phyloP scores from a whole-genome alignment of 768 basidiomycete genomes.

The Kwoniella newhampshirensis region DNA sequence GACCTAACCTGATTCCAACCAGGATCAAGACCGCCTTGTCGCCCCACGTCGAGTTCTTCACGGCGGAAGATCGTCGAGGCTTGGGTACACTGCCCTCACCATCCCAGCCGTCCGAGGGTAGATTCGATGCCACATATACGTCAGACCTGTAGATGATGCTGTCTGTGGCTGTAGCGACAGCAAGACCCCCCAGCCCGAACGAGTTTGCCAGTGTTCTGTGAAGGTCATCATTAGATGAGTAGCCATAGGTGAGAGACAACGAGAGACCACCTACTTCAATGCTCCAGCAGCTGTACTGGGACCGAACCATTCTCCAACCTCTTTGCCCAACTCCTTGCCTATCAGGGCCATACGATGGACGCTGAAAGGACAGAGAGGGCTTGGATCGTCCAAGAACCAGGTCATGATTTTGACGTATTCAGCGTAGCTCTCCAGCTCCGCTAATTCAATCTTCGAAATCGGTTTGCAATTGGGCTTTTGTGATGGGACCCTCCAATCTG shows the following conservation, averaged over 20 bases:
- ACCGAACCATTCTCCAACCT: slow-evolving; percentile 97
- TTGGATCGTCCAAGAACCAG: slow-evolving; percentile 92
- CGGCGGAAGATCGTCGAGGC: slow-evolving; percentile 8
- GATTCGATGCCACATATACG: slow-evolving; percentile 71
- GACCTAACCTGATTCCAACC: slow-evolving; percentile 78
- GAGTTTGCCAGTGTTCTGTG: slow-evolving; percentile 69
- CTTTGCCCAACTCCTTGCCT: slow-evolving; percentile 90
- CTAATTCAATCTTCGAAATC: slow-evolving; percentile 6
- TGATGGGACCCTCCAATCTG: slow-evolving; percentile 83
- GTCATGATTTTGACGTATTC: slow-evolving; percentile 86
- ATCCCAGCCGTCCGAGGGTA: slow-evolving; percentile 32
- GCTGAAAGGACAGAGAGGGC: slow-evolving; percentile 80
- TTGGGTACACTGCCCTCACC: not conserved
- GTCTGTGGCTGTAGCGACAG: slow-evolving; percentile 79
- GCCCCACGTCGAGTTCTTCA: slow-evolving; percentile 62
- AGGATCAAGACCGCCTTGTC: slow-evolving; percentile 79
- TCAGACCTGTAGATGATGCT: slow-evolving; percentile 79
- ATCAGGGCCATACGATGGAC: slow-evolving; percentile 95
- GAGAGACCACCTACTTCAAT: slow-evolving; percentile 65
- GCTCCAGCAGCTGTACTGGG: slow-evolving; percentile 97
- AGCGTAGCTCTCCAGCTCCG: slow-evolving; percentile 61
- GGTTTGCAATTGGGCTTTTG: slow-evolving; percentile 60
- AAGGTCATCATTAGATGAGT: not conserved
- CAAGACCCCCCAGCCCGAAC: slow-evolving; percentile 76
- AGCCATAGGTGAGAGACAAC: not conserved